phyloP scores from a whole-genome alignment of 148 eudicot genomes.

The Salicornia ramosissima region DNA sequence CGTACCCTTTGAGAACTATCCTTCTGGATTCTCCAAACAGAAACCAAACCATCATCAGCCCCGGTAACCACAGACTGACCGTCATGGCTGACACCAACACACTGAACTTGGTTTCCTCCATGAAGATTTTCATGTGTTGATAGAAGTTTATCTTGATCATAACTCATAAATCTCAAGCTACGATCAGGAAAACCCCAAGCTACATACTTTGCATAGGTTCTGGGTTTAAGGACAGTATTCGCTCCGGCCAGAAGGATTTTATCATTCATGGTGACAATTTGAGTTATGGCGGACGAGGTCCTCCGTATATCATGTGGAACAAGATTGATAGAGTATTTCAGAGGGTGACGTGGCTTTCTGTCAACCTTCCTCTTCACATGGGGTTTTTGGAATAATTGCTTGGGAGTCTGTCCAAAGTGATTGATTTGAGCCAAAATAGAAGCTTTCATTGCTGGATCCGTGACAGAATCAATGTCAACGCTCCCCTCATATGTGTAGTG shows the following conservation, averaged over 20 bases:
- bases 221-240: constrained; percentile 70
- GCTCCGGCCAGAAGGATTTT: constrained; percentile 66
- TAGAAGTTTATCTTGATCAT: constrained; percentile 82
- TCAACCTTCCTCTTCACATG: constrained; percentile 71
- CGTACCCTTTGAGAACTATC: constrained; percentile 49
- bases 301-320: constrained; percentile 60
- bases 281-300: constrained; percentile 64
- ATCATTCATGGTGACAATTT: constrained; percentile 57
- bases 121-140: constrained; percentile 98
- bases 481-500: constrained; percentile 95
- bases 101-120: constrained; percentile 77
- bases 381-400: constrained; percentile 79
- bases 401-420: constrained; percentile 98
- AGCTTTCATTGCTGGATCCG: constrained; percentile 96
- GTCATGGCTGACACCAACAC: constrained; percentile 79
- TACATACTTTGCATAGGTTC: constrained; percentile 70
- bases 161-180: constrained; percentile 74
- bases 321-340: constrained; percentile 55
- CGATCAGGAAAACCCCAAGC: constrained; percentile 97
- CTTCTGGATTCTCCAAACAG: constrained; percentile 80
- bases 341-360: constrained; percentile 63
- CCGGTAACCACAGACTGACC: constrained; percentile 81
- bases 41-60: constrained; percentile 78
- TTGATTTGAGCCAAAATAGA: constrained; percentile 95
- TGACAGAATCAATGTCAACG: constrained; percentile 86